Base-by-base conservation (phyloP, 257 asterid genomes). In the Solanum corneliomulleri region DNA sequence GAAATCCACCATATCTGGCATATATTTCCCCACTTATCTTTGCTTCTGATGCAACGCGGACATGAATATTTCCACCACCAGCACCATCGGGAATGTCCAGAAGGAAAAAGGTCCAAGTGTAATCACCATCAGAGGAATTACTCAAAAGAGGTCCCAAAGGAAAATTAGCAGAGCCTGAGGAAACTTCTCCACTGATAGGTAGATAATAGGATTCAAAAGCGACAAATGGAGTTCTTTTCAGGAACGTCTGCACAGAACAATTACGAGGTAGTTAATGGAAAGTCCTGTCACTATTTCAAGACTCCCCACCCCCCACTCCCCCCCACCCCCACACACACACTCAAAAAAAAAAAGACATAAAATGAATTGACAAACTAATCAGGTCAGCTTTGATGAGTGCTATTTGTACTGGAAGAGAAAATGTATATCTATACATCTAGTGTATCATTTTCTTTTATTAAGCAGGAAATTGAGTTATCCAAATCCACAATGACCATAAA, bases 1-100 rank as follows among this genome's bases (percentile, higher is more conserved):
- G 98, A 75, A 94, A 89, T 52, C 98, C 99, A 87, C 98, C 99
- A 74, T 94, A 91, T 92, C 95, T 93, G 88, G 92, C 97, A 27
- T 96, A 97, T 84, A 97, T 87, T 89, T 94, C 98, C 18, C 91
- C 94, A 68, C 90, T 89, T 62, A 94, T 92, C 91, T 88, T 93
- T 31, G 89, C 44, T 49, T 92, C 91, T 56, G 98, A 91, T 70
- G 88, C 88, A 82, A 96, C 91, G 60, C 83, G 94, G 87, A 96
- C 42, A 86, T 95, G 99, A 44, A 96, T 90, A 89, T 93, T 94
- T 89, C 95, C 98, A 71, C 98, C 98, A 2, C 95, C 90, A 69
- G 99, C 98, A 89, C 94, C 96, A 76, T 88, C 85, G 20, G 99
- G 99, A 85, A 97, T 87, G 86, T 94, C 98, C 25, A 97, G 85